Evolutionary conservation across 2,329 filamentous ascomycete species (phyloP), one percentile per base, ranked within the genome.

Genomic region (Trichoderma brevicompactum): DNA sequence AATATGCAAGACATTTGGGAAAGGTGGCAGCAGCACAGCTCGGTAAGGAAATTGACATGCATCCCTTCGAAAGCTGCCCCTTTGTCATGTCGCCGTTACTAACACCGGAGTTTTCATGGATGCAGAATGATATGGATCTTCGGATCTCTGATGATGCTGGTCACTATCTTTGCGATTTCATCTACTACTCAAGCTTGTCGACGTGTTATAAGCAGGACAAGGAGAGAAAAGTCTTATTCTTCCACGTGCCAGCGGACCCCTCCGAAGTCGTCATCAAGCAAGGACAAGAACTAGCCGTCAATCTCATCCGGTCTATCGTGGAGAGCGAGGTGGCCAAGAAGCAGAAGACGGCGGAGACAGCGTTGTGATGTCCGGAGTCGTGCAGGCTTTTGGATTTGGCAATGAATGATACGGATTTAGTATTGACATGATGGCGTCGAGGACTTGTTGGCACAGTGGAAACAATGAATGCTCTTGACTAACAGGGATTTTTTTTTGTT

Each of bases 121-220:
- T 8, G 65, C 63, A 80, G 80, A 71, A 75, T 49, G 74, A 78
- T 50, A 69, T 76, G 56, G 81, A 84, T 68, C 74, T 88, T 7
- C 82, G 86, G 38, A 79, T 90, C 44, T 92, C 89, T 0, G 83
- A 87, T 49, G 88, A 94, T 69, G 87, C 91, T 0, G 91, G 91
- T 2, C 84, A 83, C 19, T 94, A 89, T 74, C 80, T 93, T 15
- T 94, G 91, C 76, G 91, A 94, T 73, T 94, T 91, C 72, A 92
- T 90, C 69, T 92, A 90, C 75, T 92, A 87, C 76, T 87, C 86
- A 7, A 90, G 87, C 67, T 75, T 92, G 70, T 82, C 89, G 19
- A 79, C 87, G 65, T 77, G 87, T 41, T 80, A 78, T 70, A 83
- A 82, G 72, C 75, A 79, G 53, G 71, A 79, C 50, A 73, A 80